phyloP scores from a whole-genome alignment of 768 basidiomycete genomes.

The Trametes gibbosa region DNA sequence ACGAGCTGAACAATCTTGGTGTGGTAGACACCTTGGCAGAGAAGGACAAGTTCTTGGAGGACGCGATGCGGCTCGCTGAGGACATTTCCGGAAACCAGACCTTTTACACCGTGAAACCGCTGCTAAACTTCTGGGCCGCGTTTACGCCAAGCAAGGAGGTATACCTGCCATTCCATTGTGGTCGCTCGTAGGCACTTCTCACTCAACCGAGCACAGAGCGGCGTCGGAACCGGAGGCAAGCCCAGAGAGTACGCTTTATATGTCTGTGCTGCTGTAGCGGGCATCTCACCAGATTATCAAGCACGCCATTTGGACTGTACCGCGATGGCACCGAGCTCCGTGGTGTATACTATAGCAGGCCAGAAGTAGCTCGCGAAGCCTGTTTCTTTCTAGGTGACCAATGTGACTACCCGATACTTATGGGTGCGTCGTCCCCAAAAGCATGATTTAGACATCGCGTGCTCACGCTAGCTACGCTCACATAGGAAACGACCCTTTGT shows the following conservation, averaged over 20 bases:
- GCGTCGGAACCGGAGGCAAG: constrained; percentile 63
- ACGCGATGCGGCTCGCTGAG: constrained; percentile 61
- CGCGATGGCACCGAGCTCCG: constrained; percentile 76
- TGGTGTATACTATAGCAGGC: constrained; percentile 67
- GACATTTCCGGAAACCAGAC: constrained; percentile 75
- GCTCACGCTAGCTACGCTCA: not conserved
- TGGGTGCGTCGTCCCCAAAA: constrained; percentile 56
- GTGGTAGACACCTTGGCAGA: constrained; percentile 58
- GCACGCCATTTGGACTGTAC: constrained; percentile 75
- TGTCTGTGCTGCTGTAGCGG: not conserved
- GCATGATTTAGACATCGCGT: not conserved
- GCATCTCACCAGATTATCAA: constrained; percentile 24
- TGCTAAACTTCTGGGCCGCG: constrained; percentile 81
- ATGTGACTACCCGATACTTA: constrained; percentile 73
- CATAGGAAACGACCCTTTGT: constrained; percentile 72
- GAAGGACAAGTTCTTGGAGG: constrained; percentile 59
- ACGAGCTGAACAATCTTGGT: not conserved
- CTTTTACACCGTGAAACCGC: constrained; percentile 69
- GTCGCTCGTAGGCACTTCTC: not conserved
- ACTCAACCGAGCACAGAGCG: constrained; percentile 45
- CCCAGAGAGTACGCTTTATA: constrained; percentile 57
- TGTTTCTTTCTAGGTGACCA: constrained; percentile 59
- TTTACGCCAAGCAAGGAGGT: constrained; percentile 77
- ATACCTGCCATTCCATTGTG: not conserved
- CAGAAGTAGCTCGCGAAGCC: constrained; percentile 64